A percentile compares a stretch with the other conserved stretches of the same genome.
These are phyloP conservation scores for Raddia distichophylla DNA, from an alignment of 176 grass and related monocot species.

Conservation along the genomic window DNA sequence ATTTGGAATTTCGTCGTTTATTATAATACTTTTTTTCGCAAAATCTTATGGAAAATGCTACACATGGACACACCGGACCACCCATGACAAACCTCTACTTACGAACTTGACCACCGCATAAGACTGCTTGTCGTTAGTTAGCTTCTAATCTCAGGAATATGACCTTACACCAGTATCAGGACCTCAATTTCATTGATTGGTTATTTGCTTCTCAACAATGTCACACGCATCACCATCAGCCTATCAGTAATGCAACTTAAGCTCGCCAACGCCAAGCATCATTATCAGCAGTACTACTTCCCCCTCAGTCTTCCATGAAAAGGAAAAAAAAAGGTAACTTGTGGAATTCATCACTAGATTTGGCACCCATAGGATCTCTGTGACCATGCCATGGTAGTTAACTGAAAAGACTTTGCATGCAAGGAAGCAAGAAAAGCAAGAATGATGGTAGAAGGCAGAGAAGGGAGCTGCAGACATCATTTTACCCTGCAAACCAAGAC, in stretches of 20 bases:
- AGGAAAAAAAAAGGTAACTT: neutral
- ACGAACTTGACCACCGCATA: neutral
- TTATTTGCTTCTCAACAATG: neutral
- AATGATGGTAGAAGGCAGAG: neutral
- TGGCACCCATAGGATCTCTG: neutral
- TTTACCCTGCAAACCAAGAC: constrained; percentile 32
- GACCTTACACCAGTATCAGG: neutral
- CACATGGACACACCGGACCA: neutral
- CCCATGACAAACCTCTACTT: neutral
- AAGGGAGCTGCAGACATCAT: constrained; percentile 27
- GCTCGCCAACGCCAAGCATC: neutral
- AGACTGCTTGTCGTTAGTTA: neutral
- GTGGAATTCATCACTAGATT: neutral
- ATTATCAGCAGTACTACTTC: neutral
- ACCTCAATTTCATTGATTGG: neutral
- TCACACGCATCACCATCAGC: no score
- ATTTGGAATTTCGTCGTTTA: neutral
- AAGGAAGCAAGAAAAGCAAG: neutral
- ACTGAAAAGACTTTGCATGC: constrained; percentile 15
- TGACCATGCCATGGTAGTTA: neutral
- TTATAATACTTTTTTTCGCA: neutral
- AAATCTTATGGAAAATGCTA: neutral
- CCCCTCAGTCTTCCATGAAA: neutral
- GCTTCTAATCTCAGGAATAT: neutral
- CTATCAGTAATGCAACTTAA: neutral